A percentile compares a stretch with the other conserved stretches of the same genome.
Conservation (phyloP, 2,329 filamentous ascomycete species). For the Colletotrichum sp. region DNA sequence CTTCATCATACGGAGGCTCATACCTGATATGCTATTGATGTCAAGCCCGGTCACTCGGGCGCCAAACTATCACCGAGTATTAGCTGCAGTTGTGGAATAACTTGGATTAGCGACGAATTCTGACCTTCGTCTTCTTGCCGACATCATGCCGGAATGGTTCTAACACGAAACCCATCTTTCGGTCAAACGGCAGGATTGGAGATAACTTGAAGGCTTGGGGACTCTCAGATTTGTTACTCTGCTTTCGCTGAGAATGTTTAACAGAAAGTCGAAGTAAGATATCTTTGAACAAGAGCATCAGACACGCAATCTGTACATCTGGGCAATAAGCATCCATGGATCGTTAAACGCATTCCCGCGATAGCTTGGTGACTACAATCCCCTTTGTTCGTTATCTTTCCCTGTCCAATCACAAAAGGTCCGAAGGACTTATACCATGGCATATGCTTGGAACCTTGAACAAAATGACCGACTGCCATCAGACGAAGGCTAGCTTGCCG, state of each 20-base stretch:
- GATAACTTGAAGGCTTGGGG: too few relatives aligned
- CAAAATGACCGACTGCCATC: not conserved
- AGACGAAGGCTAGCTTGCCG: not conserved
- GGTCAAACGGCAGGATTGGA: not conserved
- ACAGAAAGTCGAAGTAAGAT: not conserved
- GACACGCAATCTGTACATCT: not conserved
- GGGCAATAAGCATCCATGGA: not conserved
- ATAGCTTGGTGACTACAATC: not conserved
- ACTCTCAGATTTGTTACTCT: not conserved
- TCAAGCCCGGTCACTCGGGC: conserved; percentile 34
- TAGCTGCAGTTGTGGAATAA: not conserved
- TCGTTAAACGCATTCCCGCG: not conserved
- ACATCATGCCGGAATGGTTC: not conserved
- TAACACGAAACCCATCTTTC: not conserved
- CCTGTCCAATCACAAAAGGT: not conserved
- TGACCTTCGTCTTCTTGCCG: not conserved
- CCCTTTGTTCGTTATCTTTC: not conserved
- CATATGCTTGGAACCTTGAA: not conserved
- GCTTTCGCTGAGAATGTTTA: fast-evolving
- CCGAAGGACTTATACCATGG: not conserved
- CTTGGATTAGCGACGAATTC: not conserved
- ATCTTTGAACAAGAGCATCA: not conserved
- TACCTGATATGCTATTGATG: conserved; percentile 37
- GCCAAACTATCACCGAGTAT: conserved; percentile 25
- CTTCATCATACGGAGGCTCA: not conserved